A percentile compares a stretch with the other conserved stretches of the same genome.
Evolutionary conservation across 352 stramenopile species (phyloP).

Genomic region (Pythium rishiriense): DNA sequence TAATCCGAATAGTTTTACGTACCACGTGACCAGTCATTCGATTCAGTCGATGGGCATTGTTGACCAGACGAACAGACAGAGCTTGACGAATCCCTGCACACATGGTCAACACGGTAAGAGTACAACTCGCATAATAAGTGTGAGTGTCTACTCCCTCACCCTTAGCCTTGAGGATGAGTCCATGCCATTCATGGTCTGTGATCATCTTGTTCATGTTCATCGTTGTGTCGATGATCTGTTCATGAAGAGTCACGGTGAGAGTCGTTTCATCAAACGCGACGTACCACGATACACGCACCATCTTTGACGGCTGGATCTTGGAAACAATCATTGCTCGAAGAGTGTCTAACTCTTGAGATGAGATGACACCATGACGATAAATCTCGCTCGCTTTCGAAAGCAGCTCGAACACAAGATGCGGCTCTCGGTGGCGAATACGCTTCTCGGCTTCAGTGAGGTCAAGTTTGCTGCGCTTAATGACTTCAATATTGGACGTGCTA

Average conservation of each 20-base stretch:
- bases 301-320: conserved; percentile 81
- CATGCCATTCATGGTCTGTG: conserved; percentile 86
- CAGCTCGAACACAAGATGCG: conserved; percentile 80
- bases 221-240: conserved; percentile 76
- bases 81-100: conserved; percentile 69
- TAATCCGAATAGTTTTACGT: conserved; percentile 12
- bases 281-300: conserved; percentile 41
- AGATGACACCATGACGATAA: conserved; percentile 81
- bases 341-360: conserved; percentile 72
- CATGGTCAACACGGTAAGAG: background rate
- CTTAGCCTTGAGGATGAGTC: conserved; percentile 81
- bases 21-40: conserved; percentile 72
- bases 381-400: conserved; percentile 84
- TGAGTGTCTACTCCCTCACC: conserved; percentile 28
- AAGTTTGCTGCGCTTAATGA: conserved; percentile 83
- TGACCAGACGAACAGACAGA: conserved; percentile 77
- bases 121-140: background rate
- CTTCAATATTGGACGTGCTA: conserved; percentile 73
- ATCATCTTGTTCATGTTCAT: conserved; percentile 87
- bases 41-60: conserved; percentile 52
- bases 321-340: conserved; percentile 78
- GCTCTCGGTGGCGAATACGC: conserved; percentile 79
- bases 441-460: conserved; percentile 80
- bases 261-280: background rate
- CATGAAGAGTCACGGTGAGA: background rate